phyloP scores from a whole-genome alignment of 257 asterid species.

The Rauvolfia tetraphylla region DNA sequence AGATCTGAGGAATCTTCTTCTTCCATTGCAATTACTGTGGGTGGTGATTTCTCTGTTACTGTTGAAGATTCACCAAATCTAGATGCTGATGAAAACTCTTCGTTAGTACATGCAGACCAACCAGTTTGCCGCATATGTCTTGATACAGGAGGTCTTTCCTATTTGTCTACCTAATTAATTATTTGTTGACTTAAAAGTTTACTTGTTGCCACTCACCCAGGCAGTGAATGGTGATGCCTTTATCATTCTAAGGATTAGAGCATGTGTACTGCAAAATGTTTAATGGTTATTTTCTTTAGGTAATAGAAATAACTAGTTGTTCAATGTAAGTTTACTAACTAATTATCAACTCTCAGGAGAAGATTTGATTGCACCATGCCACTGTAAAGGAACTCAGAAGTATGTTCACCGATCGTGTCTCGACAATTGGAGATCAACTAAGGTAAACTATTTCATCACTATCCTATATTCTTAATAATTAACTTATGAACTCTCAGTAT shows the following conservation, averaged over 20 bases:
- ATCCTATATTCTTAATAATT: neutral
- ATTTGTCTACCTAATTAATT: constrained; percentile 7
- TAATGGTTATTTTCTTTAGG: neutral
- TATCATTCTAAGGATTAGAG: constrained; percentile 10
- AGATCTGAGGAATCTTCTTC: constrained; percentile 57
- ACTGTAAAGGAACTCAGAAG: constrained; percentile 98
- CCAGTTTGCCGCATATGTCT: constrained; percentile 97
- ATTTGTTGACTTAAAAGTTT: neutral
- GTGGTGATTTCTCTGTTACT: constrained; percentile 50
- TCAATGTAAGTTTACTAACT: constrained; percentile 15
- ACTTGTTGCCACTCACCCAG: constrained; percentile 1
- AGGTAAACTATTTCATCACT: constrained; percentile 42
- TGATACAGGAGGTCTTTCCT: constrained; percentile 69
- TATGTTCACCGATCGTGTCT: constrained; percentile 96
- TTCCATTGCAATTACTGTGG: constrained; percentile 71
- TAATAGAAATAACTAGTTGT: neutral
- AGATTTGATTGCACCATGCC: constrained; percentile 97
- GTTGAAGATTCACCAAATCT: constrained; percentile 37
- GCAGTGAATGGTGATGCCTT: constrained; percentile 7
- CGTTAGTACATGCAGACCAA: constrained; percentile 63
- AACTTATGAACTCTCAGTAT: too few species aligned
- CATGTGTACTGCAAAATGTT: neutral
- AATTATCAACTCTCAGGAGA: constrained; percentile 53
- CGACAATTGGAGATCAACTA: constrained; percentile 98
- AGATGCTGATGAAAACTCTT: constrained; percentile 47